A percentile compares a stretch with the other conserved stretches of the same genome.
Conservation (phyloP, 768 basidiomycete genomes). For the Leccinum uliginosum region DNA sequence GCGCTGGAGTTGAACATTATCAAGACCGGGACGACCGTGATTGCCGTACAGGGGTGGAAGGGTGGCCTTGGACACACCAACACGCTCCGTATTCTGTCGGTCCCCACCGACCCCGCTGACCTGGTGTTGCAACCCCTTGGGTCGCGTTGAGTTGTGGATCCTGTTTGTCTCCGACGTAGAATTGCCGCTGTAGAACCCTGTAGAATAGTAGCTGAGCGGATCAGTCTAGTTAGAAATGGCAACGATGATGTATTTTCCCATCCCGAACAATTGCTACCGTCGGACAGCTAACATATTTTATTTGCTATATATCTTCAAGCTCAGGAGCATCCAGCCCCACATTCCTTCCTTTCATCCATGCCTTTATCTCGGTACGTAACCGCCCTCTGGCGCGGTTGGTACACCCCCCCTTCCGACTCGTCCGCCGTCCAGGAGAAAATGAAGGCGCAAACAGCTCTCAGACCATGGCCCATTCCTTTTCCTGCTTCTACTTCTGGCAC, state of each 20-base stretch:
- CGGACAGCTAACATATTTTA: neutral
- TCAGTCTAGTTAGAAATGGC: neutral
- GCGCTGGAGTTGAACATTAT: conserved; percentile 84
- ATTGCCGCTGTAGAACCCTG: conserved; percentile 1
- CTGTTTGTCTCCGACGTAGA: neutral
- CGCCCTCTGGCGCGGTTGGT: conserved; percentile 7
- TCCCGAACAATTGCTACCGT: neutral
- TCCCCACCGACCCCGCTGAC: conserved; percentile 78
- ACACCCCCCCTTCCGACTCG: conserved; percentile 16
- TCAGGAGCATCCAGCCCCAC: neutral
- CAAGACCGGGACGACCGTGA: conserved; percentile 80
- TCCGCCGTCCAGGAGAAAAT: conserved; percentile 38
- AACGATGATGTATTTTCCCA: neutral
- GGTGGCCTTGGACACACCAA: conserved; percentile 96
- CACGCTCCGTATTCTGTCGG: conserved; percentile 78
- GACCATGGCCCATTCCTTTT: conserved; percentile 51
- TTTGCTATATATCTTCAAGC: neutral
- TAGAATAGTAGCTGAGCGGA: conserved; percentile 1
- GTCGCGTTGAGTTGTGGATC: conserved; percentile 17
- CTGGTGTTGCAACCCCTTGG: conserved; percentile 66
- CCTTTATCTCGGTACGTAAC: conserved; percentile 3
- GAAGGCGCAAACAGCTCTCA: conserved; percentile 25
- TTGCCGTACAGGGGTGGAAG: conserved; percentile 99
- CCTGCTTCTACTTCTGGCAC: conserved; percentile 52
- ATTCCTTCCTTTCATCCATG: neutral